Conservation (phyloP, 495 filamentous ascomycete species). For the Talaromyces trachyspermus region DNA sequence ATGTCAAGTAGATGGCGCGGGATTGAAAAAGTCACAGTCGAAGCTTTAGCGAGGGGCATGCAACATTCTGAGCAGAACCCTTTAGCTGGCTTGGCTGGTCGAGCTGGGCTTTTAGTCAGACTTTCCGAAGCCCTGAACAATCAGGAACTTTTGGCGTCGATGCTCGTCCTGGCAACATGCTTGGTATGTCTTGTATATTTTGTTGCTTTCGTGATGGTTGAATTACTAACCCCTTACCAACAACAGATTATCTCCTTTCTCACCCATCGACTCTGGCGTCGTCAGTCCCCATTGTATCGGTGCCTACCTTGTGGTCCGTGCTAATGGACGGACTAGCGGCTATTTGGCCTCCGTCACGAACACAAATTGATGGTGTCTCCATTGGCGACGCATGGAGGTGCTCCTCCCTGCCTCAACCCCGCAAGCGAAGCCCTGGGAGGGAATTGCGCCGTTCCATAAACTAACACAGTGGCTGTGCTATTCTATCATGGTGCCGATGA, state of each 20-base stretch:
- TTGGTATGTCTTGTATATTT: slow-evolving; percentile 49
- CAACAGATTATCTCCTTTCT: slow-evolving; percentile 88
- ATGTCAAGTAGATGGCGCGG: slow-evolving; percentile 81
- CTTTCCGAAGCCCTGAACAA: slow-evolving; percentile 73
- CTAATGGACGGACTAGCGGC: slow-evolving; percentile 80
- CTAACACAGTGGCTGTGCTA: slow-evolving; percentile 70
- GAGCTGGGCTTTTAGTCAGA: slow-evolving; percentile 69
- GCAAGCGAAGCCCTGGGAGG: slow-evolving; percentile 77
- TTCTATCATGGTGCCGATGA: slow-evolving; percentile 66
- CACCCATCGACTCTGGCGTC: slow-evolving; percentile 83
- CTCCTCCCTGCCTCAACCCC: slow-evolving; percentile 66
- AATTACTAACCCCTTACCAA: too few species aligned
- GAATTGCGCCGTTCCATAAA: slow-evolving; percentile 82
- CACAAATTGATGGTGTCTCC: slow-evolving; percentile 77
- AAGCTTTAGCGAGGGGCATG: slow-evolving; percentile 68
- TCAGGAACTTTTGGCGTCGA: slow-evolving; percentile 73
- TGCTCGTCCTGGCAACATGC: slow-evolving; percentile 86
- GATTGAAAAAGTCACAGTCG: slow-evolving; percentile 68
- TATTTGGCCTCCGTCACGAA: slow-evolving; percentile 87
- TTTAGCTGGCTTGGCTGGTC: slow-evolving; percentile 82
- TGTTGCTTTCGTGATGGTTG: too few species aligned
- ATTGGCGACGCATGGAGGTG: slow-evolving; percentile 96
- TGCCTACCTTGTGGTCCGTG: slow-evolving; percentile 87
- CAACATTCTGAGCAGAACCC: slow-evolving; percentile 76
- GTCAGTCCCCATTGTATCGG: slow-evolving; percentile 74